A percentile compares a stretch with the other conserved stretches of the same genome.
Conservation (phyloP, 495 filamentous ascomycete genomes). For the Mytilinidion resinicola region DNA sequence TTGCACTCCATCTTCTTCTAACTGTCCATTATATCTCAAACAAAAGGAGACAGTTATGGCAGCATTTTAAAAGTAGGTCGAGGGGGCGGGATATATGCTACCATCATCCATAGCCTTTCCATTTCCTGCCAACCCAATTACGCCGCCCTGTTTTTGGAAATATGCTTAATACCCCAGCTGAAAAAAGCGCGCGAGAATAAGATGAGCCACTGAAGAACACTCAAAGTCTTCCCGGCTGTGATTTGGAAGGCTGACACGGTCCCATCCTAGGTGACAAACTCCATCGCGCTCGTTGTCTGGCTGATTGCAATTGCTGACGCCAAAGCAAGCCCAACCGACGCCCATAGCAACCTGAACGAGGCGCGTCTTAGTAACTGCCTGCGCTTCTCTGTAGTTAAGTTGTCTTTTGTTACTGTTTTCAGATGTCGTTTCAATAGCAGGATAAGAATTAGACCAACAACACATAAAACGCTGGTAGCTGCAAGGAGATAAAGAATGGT, state of each 20-base stretch:
- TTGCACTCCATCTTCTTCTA: no score
- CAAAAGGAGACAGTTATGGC: no score
- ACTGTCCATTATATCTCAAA: no score
- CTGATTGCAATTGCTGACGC: not conserved
- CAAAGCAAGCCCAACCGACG: not conserved
- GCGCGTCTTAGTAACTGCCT: not conserved
- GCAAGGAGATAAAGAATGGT: slow-evolving; percentile 1
- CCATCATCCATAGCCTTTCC: no score
- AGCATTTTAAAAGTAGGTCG: no score
- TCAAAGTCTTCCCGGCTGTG: not conserved
- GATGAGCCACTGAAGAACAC: slow-evolving; percentile 1
- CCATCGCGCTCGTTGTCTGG: slow-evolving; percentile 1
- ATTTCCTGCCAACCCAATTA: no score
- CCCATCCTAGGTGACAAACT: not conserved
- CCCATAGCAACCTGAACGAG: not conserved
- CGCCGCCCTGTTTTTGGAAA: no score
- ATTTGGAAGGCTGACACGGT: not conserved
- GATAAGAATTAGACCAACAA: not conserved
- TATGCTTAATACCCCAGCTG: slow-evolving; percentile 3
- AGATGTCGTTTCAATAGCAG: slow-evolving; percentile 4
- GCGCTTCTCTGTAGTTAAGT: not conserved
- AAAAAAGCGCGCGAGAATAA: not conserved
- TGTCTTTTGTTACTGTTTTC: not conserved
- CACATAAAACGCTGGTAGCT: not conserved
- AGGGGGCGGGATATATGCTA: no score